Evolutionary conservation across 768 basidiomycete genomes (phyloP).

Genomic region (Agrocybe pediades): DNA sequence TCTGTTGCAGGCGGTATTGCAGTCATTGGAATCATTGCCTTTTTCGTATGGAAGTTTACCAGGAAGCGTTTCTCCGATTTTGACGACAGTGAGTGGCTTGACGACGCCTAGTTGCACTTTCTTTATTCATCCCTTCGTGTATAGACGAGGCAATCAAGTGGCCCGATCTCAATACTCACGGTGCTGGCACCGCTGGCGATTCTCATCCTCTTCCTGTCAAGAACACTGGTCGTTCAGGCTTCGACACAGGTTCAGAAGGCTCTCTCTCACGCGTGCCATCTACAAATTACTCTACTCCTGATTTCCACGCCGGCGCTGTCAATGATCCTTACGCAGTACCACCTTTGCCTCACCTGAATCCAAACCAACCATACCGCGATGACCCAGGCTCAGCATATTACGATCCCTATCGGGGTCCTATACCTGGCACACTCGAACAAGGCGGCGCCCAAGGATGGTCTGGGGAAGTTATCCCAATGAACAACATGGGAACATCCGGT

Average conservation of each 20-base stretch:
- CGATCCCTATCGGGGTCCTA: slow-evolving; percentile 82
- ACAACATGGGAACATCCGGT: slow-evolving; percentile 48
- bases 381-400: slow-evolving; percentile 67
- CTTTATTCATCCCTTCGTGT: slow-evolving; percentile 6
- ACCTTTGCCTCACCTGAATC: slow-evolving; percentile 79
- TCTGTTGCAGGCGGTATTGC: slow-evolving; percentile 83
- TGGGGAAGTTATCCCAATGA: slow-evolving; percentile 76
- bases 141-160: slow-evolving; percentile 87
- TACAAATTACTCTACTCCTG: slow-evolving; percentile 47
- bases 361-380: slow-evolving; percentile 75
- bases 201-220: slow-evolving; percentile 69
- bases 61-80: slow-evolving; percentile 75
- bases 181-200: slow-evolving; percentile 35
- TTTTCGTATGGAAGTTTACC: slow-evolving; percentile 87
- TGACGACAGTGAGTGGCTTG: slow-evolving; percentile 68
- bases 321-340: slow-evolving; percentile 82
- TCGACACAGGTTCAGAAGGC: slow-evolving; percentile 66
- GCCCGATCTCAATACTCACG: slow-evolving; percentile 82
- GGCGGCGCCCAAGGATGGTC: slow-evolving; percentile 36
- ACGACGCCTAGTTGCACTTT: slow-evolving; percentile 5
- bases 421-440: slow-evolving; percentile 64
- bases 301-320: slow-evolving; percentile 44
- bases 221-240: slow-evolving; percentile 71
- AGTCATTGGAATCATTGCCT: slow-evolving; percentile 66
- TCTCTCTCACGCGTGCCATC: slow-evolving; percentile 57